A percentile compares a stretch with the other conserved stretches of the same genome.
These are phyloP conservation scores for Syzygium oleosum DNA, from an alignment of 345 rosid genomes.

Conservation along the genomic window DNA sequence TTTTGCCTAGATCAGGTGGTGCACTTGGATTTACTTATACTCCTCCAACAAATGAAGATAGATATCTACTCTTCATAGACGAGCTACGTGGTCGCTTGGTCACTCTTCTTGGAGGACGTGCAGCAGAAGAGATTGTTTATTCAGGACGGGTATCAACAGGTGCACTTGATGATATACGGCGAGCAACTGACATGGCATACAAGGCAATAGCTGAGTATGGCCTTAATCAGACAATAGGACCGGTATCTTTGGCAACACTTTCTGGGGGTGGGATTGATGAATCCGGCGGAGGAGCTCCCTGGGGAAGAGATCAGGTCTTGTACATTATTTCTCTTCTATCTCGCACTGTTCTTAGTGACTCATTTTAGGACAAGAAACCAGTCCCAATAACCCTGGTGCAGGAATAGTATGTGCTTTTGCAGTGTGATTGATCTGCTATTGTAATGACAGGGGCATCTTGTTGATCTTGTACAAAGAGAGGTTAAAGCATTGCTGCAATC, in stretches of 20 bases:
- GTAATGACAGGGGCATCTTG: constrained; percentile 63
- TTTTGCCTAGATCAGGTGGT: constrained; percentile 96
- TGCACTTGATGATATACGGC: constrained; percentile 89
- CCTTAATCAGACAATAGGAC: constrained; percentile 79
- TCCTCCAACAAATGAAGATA: constrained; percentile 81
- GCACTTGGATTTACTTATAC: constrained; percentile 87
- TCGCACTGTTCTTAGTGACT: background rate
- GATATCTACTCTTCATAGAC: constrained; percentile 88
- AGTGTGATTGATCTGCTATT: constrained; percentile 49
- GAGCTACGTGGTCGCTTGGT: constrained; percentile 92
- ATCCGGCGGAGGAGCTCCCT: constrained; percentile 51
- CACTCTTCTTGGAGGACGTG: constrained; percentile 97
- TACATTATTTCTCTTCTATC: background rate
- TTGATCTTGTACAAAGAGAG: constrained; percentile 87
- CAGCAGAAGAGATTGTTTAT: constrained; percentile 90
- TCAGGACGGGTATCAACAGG: constrained; percentile 92
- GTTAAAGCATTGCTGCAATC: constrained; percentile 71
- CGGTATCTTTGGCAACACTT: constrained; percentile 76
- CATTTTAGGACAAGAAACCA: background rate
- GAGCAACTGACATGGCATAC: constrained; percentile 95
- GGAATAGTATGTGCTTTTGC: background rate
- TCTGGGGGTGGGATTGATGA: constrained; percentile 86
- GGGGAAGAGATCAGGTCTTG: constrained; percentile 89
- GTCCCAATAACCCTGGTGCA: background rate
- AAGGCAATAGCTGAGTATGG: constrained; percentile 98